A percentile compares a stretch with the other conserved stretches of the same genome.
These are phyloP conservation scores for Perkinsela sp. DNA, from an alignment of 208 protist genomes.

Conservation along the genomic window DNA sequence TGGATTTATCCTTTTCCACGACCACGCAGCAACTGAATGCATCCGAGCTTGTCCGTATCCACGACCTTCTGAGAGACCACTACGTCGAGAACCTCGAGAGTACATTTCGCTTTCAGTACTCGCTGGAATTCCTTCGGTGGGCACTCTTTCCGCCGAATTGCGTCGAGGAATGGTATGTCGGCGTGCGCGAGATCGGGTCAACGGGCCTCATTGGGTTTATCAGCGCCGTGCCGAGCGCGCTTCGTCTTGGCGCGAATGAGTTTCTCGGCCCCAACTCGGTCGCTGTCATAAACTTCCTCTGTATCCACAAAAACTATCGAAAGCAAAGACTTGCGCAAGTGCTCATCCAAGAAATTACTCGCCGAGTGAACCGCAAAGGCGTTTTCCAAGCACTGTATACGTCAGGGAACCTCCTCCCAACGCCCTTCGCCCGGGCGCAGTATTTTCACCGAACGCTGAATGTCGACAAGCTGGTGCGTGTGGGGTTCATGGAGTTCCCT, in stretches of 20 bases:
- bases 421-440: constrained; percentile 60
- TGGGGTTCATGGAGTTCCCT: constrained; percentile 36
- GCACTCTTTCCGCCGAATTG: constrained; percentile 82
- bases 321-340: constrained; percentile 85
- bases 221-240: constrained; percentile 66
- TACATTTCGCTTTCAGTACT: constrained; percentile 98
- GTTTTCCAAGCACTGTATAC: constrained; percentile 93
- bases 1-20: background rate
- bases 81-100: constrained; percentile 96
- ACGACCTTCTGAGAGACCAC: constrained; percentile 81
- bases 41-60: constrained; percentile 12
- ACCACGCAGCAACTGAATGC: background rate
- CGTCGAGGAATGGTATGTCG: constrained; percentile 79
- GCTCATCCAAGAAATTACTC: constrained; percentile 95
- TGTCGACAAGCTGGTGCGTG: constrained; percentile 80
- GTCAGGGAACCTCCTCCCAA: constrained; percentile 79
- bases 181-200: constrained; percentile 61
- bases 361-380: constrained; percentile 75
- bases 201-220: constrained; percentile 87
- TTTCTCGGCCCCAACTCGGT: constrained; percentile 29
- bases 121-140: constrained; percentile 84
- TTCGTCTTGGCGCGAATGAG: constrained; percentile 23
- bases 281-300: constrained; percentile 98
- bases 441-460: constrained; percentile 94
- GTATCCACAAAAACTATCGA: constrained; percentile 91